phyloP scores from a whole-genome alignment of 1,284 basidiomycete species.

The Abortiporus biennis region DNA sequence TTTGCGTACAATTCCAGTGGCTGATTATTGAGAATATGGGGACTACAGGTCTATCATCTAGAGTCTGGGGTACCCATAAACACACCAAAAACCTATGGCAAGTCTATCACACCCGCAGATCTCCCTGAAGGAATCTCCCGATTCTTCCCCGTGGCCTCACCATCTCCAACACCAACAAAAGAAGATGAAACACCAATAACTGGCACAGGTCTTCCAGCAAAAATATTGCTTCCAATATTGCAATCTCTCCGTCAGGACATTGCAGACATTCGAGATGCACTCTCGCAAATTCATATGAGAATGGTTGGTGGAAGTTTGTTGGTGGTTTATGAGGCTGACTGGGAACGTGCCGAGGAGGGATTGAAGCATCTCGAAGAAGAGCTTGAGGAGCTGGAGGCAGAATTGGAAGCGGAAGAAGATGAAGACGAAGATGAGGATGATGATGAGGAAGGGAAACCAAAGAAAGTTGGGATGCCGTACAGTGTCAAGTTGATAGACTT shows the following conservation, averaged over 20 bases:
- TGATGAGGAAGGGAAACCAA: slow-evolving; percentile 26
- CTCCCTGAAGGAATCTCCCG: slow-evolving; percentile 69
- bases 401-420: slow-evolving; percentile 30
- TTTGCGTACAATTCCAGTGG: neutral
- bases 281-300: slow-evolving; percentile 61
- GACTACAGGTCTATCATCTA: slow-evolving; percentile 72
- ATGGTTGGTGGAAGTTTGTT: slow-evolving; percentile 82
- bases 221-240: slow-evolving; percentile 57
- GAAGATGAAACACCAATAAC: slow-evolving; percentile 7
- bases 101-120: slow-evolving; percentile 60
- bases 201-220: slow-evolving; percentile 45
- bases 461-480: slow-evolving; percentile 45
- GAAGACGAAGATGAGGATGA: slow-evolving; percentile 31
- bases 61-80: slow-evolving; percentile 44
- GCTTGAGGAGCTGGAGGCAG: slow-evolving; percentile 29
- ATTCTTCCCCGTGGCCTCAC: slow-evolving; percentile 65
- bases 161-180: slow-evolving; percentile 3
- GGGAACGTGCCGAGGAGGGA: slow-evolving; percentile 34
- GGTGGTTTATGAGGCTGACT: slow-evolving; percentile 80
- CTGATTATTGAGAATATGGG: no score
- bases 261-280: slow-evolving; percentile 45
- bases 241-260: slow-evolving; percentile 50
- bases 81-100: slow-evolving; percentile 80
- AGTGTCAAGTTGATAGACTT: slow-evolving; percentile 88
- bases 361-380: slow-evolving; percentile 30